Percentiles rank a stretch among this genome's conserved stretches.
Conservation (phyloP, 2,329 filamentous ascomycete genomes). For the Erysiphe neolycopersici region DNA sequence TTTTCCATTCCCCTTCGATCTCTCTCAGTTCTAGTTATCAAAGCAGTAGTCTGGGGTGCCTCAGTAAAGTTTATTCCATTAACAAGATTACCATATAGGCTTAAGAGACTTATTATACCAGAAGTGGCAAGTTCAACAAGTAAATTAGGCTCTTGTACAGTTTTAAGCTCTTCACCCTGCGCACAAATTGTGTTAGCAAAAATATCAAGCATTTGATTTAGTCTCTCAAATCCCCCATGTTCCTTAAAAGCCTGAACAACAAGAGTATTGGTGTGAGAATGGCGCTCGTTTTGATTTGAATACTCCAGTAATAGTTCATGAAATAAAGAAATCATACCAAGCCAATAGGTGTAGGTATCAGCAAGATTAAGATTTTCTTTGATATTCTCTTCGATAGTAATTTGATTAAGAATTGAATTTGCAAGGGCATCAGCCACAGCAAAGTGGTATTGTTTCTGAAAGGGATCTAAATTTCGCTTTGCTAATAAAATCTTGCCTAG, state of each 20-base stretch:
- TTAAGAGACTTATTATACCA: constrained; percentile 57
- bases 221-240: constrained; percentile 42
- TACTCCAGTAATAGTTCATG: constrained; percentile 52
- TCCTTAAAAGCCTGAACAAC: constrained; percentile 74
- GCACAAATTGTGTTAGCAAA: constrained; percentile 34
- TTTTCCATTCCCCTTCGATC: constrained; percentile 29
- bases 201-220: constrained; percentile 44
- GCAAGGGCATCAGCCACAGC: constrained; percentile 40
- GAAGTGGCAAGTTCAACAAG: constrained; percentile 20
- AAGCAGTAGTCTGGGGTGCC: constrained; percentile 31
- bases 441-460: constrained; percentile 24
- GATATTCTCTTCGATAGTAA: constrained; percentile 16
- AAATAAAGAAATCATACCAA: constrained; percentile 52
- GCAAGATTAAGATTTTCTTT: constrained; percentile 16
- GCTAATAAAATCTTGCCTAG: constrained; percentile 59
- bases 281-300: constrained; percentile 11
- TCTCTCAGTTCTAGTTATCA: constrained; percentile 24
- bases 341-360: constrained; percentile 55
- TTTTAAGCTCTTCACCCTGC: constrained; percentile 4
- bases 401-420: constrained; percentile 38
- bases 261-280: constrained; percentile 35
- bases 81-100: constrained; percentile 51
- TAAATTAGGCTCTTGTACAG: constrained; percentile 15
- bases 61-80: constrained; percentile 62
- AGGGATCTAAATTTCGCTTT: constrained; percentile 43